These are phyloP conservation scores for Galerina marginata DNA, from an alignment of 768 basidiomycete species.

Conservation along the genomic window DNA sequence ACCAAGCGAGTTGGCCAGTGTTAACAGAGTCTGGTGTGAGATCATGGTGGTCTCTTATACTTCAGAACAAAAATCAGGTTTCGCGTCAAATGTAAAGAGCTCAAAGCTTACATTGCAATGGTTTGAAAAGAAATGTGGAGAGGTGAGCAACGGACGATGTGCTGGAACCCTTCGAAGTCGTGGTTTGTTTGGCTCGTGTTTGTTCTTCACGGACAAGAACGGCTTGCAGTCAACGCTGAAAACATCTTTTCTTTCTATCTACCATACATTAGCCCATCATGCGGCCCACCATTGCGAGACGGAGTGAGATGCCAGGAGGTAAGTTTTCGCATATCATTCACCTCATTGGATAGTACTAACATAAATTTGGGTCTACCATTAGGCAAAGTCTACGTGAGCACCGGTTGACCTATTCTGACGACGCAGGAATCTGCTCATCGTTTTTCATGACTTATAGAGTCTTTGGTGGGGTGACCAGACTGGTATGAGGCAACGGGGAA, in stretches of 20 bases:
- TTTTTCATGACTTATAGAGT: constrained; percentile 50
- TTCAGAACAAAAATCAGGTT: not conserved
- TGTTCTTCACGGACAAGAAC: constrained; percentile 39
- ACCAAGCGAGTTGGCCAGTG: constrained; percentile 85
- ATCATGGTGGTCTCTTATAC: constrained; percentile 59
- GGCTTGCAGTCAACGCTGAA: constrained; percentile 25
- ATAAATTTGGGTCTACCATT: not conserved
- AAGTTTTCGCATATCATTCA: constrained; percentile 36
- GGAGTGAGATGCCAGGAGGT: constrained; percentile 87
- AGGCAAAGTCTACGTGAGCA: constrained; percentile 85
- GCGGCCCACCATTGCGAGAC: constrained; percentile 65
- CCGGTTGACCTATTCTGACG: not conserved
- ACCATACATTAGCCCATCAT: constrained; percentile 44
- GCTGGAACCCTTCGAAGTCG: constrained; percentile 8
- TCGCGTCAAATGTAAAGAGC: not conserved
- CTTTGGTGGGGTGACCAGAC: constrained; percentile 90
- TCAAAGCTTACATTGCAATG: not conserved
- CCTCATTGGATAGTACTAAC: constrained; percentile 1
- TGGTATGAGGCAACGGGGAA: constrained; percentile 70
- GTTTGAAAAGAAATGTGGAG: not conserved
- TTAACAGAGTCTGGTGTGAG: constrained; percentile 77
- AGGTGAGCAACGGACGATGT: not conserved
- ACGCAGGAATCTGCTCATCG: constrained; percentile 2
- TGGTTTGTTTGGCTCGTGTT: constrained; percentile 35
- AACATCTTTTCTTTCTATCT: constrained; percentile 18